These are phyloP conservation scores for Monilinia polystroma DNA, from an alignment of 2,329 filamentous ascomycete genomes.

Conservation along the genomic window DNA sequence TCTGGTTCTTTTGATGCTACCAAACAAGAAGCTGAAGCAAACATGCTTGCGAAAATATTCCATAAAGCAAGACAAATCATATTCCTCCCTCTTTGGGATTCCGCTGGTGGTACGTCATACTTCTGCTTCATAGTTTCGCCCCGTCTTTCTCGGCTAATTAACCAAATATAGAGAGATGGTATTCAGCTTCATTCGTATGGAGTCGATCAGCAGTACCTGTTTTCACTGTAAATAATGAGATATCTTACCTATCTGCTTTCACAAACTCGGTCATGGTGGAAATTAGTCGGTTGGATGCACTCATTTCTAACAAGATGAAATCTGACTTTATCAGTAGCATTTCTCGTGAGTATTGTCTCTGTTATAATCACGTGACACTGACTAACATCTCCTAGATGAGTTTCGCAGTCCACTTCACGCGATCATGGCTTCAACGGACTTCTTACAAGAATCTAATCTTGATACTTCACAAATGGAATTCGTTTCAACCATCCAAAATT, in stretches of 20 bases:
- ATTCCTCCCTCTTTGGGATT: constrained; percentile 39
- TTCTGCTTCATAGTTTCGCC: neutral
- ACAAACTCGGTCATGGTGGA: constrained; percentile 35
- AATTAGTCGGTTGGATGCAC: constrained; percentile 45
- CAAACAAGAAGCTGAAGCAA: constrained; percentile 34
- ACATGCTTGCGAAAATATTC: constrained; percentile 35
- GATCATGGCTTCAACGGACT: constrained; percentile 52
- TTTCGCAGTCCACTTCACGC: constrained; percentile 59
- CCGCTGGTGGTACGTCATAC: constrained; percentile 30
- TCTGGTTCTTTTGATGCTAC: constrained; percentile 23
- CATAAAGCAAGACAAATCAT: constrained; percentile 37
- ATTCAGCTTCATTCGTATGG: constrained; percentile 37
- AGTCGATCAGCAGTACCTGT: constrained; percentile 38
- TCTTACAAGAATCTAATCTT: constrained; percentile 8
- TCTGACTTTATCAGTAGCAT: constrained; percentile 57
- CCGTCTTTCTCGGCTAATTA: neutral
- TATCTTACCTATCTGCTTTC: constrained; percentile 42
- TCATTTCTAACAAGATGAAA: constrained; percentile 49
- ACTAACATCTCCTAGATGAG: constrained; percentile 40
- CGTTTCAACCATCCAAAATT: constrained; percentile 47
- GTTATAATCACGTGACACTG: constrained; percentile 26
- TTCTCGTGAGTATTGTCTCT: constrained; percentile 41
- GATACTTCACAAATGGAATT: constrained; percentile 23
- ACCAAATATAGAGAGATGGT: constrained; percentile 31
- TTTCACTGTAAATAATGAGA: constrained; percentile 38